Percentiles rank a stretch among this genome's conserved stretches.
phyloP scores from a whole-genome alignment of 2,329 filamentous ascomycete genomes.

The Penicillium concentricum region DNA sequence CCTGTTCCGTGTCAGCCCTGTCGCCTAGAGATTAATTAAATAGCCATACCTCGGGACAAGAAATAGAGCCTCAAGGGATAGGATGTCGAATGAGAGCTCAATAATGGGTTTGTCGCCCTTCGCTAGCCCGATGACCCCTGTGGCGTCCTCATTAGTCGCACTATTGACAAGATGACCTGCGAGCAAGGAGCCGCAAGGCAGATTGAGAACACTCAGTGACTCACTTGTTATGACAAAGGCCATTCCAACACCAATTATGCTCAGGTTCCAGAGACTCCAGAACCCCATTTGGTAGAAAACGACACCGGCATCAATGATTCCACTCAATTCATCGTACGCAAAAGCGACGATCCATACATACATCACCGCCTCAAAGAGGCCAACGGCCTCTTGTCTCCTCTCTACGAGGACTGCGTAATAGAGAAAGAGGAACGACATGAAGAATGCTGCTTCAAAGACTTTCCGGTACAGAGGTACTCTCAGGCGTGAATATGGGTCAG shows the following conservation, averaged over 20 bases:
- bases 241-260: conserved; percentile 71
- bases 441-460: conserved; percentile 79
- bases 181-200: conserved; percentile 21
- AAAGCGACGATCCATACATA: conserved; percentile 87
- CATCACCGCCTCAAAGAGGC: conserved; percentile 67
- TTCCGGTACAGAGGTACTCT: conserved; percentile 83
- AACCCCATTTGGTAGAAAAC: conserved; percentile 83
- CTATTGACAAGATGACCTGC: background rate
- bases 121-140: conserved; percentile 66
- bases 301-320: conserved; percentile 81
- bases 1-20: conserved; percentile 43
- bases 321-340: conserved; percentile 81
- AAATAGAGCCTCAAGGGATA: conserved; percentile 84
- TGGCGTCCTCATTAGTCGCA: conserved; percentile 5
- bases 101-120: conserved; percentile 62
- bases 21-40: background rate
- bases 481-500: conserved; percentile 72
- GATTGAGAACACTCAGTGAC: conserved; percentile 35
- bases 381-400: conserved; percentile 65
- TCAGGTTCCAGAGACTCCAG: conserved; percentile 72
- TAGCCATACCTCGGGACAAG: conserved; percentile 66
- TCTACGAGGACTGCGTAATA: conserved; percentile 87
- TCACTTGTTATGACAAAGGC: conserved; percentile 70
- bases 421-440: conserved; percentile 69
- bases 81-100: conserved; percentile 81